Base-by-base conservation (phyloP, 2,329 filamentous ascomycete species). In the Furcasterigmium furcatum region DNA sequence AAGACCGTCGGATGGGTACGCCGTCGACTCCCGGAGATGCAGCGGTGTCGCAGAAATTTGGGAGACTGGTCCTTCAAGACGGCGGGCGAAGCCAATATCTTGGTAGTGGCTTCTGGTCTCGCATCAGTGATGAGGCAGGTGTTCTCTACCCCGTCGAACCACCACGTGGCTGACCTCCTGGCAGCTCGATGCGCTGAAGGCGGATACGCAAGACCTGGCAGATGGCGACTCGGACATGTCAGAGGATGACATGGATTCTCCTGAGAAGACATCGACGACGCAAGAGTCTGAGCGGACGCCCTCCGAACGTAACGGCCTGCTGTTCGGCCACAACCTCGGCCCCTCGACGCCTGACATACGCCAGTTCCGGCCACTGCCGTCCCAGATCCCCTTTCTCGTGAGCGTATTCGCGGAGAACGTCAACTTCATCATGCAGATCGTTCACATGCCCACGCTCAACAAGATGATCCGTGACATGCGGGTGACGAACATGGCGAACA, bases 91-190 rank as follows among this genome's bases (percentile, higher is more conserved):
- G 66, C 30, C 68, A 70, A 13, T 80, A 80, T 53, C 59, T 80
- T 10, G 72, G 72, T 46, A 77, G 66, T 49, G 70, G 71, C 13
- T 80, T 80, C 52, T 80, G 77, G 76, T 75, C 75, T 3, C 68
- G 70, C 1, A 67, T 80, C n/a, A 74, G 72, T 43, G 74, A 80
- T 39, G 77, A 80, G 67, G 74, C 78, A 61, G 36, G 63, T n/a
- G n/a, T n/a, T n/a, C n/a, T n/a, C 47, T 22, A 12, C 9, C 16
- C 9, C n/a, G 13, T 38, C 21, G 22, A 29, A 57, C 59, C 39
- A 61, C 46, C 36, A 42, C 14, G 13, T 16, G 9, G 5, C 14
- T 27, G n/a, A n/a, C 14, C 18, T 27, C 38, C 12, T 18, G 38
- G 12, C 44, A 74, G 70, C 64, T 79, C 9, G 65, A 73, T 46